These are phyloP conservation scores for Piper betle DNA, from an alignment of 164 flowering plant species.

Conservation along the genomic window DNA sequence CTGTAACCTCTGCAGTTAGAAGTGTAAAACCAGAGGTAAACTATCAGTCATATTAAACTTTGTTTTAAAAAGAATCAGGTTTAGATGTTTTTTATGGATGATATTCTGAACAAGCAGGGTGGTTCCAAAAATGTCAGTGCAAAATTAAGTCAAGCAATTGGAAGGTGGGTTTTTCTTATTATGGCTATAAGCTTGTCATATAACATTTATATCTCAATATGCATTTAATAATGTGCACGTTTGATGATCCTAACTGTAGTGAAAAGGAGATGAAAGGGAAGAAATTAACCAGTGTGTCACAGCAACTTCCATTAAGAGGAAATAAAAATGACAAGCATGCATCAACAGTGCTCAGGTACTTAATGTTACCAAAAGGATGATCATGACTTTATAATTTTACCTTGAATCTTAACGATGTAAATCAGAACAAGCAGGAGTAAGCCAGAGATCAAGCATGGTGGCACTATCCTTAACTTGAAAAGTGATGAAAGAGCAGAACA, in stretches of 20 bases:
- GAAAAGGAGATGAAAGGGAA: constrained; percentile 22
- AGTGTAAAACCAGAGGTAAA: constrained; percentile 26
- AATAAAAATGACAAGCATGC: constrained; percentile 16
- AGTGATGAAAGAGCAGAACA: constrained; percentile 53
- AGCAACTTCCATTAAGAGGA: constrained; percentile 19
- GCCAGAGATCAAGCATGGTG: constrained; percentile 13
- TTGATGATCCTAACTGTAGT: constrained; percentile 4
- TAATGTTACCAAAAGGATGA: neutral
- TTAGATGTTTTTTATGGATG: neutral
- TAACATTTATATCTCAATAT: neutral
- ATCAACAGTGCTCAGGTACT: constrained; percentile 29
- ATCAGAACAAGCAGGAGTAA: constrained; percentile 20
- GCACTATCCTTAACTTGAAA: constrained; percentile 29
- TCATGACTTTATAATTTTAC: neutral
- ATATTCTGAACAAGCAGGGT: neutral
- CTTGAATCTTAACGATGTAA: neutral
- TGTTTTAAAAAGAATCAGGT: neutral
- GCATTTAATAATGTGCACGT: neutral
- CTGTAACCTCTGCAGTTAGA: constrained; percentile 5
- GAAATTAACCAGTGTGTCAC: constrained; percentile 12
- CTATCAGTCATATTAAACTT: neutral
- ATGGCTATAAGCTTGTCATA: neutral
- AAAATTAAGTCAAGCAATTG: constrained; percentile 20
- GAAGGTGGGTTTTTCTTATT: constrained; percentile 26
- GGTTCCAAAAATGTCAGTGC: constrained; percentile 13